Evolutionary conservation across 331 rosid species (phyloP).

Genomic region (Rosa hybrid): DNA sequence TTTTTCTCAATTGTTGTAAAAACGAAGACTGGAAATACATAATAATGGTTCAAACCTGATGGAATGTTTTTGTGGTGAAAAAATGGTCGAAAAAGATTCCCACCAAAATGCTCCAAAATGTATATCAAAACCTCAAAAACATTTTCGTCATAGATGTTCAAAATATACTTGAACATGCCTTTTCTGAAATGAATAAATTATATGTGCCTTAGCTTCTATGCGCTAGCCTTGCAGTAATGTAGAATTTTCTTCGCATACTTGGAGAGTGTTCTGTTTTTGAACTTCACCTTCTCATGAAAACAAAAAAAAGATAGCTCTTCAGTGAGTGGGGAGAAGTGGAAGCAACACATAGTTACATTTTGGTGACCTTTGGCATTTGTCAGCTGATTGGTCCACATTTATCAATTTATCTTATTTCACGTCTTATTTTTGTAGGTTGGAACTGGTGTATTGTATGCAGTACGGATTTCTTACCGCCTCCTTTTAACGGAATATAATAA

Average conservation of each 20-base stretch:
- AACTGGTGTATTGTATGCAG: constrained; percentile 38
- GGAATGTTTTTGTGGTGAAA: not conserved
- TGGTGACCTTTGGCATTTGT: not conserved
- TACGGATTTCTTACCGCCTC: constrained; percentile 68
- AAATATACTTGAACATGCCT: not conserved
- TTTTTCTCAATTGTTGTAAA: not conserved
- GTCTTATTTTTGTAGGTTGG: constrained; percentile 42
- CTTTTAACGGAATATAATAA: constrained; percentile 53
- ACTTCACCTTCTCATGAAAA: not conserved
- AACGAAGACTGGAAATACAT: not conserved
- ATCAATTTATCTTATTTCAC: not conserved
- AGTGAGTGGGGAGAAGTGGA: not conserved
- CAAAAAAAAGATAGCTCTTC: not conserved
- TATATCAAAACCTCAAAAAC: not conserved
- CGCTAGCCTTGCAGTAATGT: not conserved
- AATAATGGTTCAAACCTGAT: not conserved
- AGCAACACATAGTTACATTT: not conserved
- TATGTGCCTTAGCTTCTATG: not conserved
- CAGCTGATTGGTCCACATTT: not conserved
- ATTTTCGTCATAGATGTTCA: not conserved
- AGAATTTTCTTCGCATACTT: not conserved
- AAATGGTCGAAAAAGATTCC: too few relatives aligned
- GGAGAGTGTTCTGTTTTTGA: not conserved
- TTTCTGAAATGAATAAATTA: not conserved
- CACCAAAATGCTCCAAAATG: not conserved